Evolutionary conservation across 805 yeast genomes (phyloP).

Genomic region (Hanseniaspora clermontiae): DNA sequence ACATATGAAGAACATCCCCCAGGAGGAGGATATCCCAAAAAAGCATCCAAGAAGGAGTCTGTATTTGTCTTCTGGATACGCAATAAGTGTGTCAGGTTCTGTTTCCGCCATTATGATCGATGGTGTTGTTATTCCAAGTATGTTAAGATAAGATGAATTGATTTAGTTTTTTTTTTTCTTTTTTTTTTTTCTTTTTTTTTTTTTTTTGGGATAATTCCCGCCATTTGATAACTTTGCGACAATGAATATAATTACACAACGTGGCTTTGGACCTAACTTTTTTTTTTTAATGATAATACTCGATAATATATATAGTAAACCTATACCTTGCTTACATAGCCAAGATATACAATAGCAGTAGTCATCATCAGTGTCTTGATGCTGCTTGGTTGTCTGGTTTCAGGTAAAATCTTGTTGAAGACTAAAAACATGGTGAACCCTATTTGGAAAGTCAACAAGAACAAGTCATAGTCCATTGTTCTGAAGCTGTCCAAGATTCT

Average conservation of each 20-base stretch:
- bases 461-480: slow-evolving; percentile 1
- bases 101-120: not conserved
- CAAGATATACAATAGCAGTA: not conserved
- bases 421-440: slow-evolving; percentile 12
- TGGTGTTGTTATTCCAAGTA: not conserved
- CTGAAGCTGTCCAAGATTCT: not conserved
- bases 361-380: not conserved
- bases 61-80: slow-evolving; percentile 11
- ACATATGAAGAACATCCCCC: slow-evolving; percentile 54
- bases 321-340: slow-evolving; percentile 1
- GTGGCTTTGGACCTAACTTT: not conserved
- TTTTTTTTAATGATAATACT: too few species aligned
- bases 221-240: too few species aligned
- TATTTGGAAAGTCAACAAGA: slow-evolving; percentile 10
- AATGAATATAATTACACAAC: not conserved
- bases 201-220: too few species aligned
- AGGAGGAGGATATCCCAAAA: slow-evolving; percentile 42
- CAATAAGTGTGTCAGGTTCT: not conserved
- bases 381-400: slow-evolving; percentile 4
- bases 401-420: slow-evolving; percentile 12
- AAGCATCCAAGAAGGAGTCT: slow-evolving; percentile 22
- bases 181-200: not conserved
- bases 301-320: not conserved
- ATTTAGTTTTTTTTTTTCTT: too few species aligned
- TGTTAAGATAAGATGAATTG: too few species aligned